phyloP scores from a whole-genome alignment of 2,329 filamentous ascomycete genomes.

The Colletotrichum viniferum region DNA sequence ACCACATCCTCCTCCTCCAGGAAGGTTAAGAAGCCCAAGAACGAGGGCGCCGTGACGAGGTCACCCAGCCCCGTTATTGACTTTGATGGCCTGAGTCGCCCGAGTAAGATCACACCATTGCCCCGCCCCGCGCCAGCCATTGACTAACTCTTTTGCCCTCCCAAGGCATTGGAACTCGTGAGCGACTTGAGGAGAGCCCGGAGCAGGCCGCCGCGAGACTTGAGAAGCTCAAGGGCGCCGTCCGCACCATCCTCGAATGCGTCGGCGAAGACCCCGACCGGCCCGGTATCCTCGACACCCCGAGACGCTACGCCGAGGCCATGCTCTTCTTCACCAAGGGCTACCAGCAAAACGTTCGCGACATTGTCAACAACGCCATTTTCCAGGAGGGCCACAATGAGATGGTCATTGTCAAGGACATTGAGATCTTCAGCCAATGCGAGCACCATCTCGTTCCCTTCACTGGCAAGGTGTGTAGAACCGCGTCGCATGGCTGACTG shows the following conservation, averaged over 20 bases:
- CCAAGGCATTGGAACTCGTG: conserved; percentile 66
- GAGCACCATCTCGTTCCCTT: conserved; percentile 98
- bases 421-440: conserved; percentile 92
- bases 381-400: conserved; percentile 98
- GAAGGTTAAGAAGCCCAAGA: conserved; percentile 36
- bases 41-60: conserved; percentile 30
- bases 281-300: conserved; percentile 69
- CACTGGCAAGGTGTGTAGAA: conserved; percentile 76
- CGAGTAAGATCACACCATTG: conserved; percentile 42
- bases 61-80: conserved; percentile 59
- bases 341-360: conserved; percentile 91
- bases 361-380: conserved; percentile 91
- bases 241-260: conserved; percentile 71
- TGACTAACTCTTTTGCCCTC: conserved; percentile 21
- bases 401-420: conserved; percentile 97
- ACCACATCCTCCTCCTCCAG: conserved; percentile 44
- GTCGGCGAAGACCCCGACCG: conserved; percentile 71
- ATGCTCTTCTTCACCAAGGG: conserved; percentile 96
- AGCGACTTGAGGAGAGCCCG: conserved; percentile 61
- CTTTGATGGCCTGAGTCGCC: conserved; percentile 65
- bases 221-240: conserved; percentile 64
- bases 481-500: not conserved
- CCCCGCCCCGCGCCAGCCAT: not conserved
- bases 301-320: conserved; percentile 90
- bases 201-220: conserved; percentile 57